phyloP scores from a whole-genome alignment of 1,284 basidiomycete species.

The Psilocybe mexicana region DNA sequence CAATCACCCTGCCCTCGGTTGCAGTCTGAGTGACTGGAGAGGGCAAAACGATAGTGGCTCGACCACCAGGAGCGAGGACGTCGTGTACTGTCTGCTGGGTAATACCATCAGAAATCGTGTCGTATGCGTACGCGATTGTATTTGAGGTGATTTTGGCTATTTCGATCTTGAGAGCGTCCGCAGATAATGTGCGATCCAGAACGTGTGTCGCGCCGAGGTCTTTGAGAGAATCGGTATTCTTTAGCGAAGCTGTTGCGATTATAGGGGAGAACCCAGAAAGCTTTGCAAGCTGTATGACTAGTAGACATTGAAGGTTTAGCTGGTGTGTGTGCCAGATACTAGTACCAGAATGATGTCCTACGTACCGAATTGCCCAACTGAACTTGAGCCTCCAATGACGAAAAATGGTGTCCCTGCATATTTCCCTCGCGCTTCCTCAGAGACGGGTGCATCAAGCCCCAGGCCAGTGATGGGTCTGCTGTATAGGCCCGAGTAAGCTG shows the following conservation, averaged over 20 bases:
- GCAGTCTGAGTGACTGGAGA: neutral
- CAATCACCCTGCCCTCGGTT: slow-evolving; percentile 14
- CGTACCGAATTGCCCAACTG: slow-evolving; percentile 40
- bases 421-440: slow-evolving; percentile 35
- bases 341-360: neutral
- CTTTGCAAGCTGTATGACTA: slow-evolving; percentile 43
- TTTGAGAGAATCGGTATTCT: slow-evolving; percentile 42
- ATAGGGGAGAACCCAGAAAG: slow-evolving; percentile 50
- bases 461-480: slow-evolving; percentile 29
- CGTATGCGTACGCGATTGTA: slow-evolving; percentile 33
- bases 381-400: slow-evolving; percentile 39
- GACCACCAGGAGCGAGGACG: slow-evolving; percentile 13
- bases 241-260: slow-evolving; percentile 46
- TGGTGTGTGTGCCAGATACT: slow-evolving; percentile 12
- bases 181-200: slow-evolving; percentile 35
- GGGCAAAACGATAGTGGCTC: slow-evolving; percentile 15
- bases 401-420: slow-evolving; percentile 36
- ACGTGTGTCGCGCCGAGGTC: slow-evolving; percentile 50
- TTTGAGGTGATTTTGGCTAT: slow-evolving; percentile 24
- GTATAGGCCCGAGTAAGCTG: slow-evolving; percentile 41
- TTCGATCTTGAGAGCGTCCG: slow-evolving; percentile 15
- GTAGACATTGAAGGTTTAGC: neutral
- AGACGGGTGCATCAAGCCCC: slow-evolving; percentile 32
- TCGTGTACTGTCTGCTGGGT: slow-evolving; percentile 26
- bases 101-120: slow-evolving; percentile 30